A percentile compares a stretch with the other conserved stretches of the same genome.
phyloP scores from a whole-genome alignment of 2,329 filamentous ascomycete genomes.

The Coniella lustricola region DNA sequence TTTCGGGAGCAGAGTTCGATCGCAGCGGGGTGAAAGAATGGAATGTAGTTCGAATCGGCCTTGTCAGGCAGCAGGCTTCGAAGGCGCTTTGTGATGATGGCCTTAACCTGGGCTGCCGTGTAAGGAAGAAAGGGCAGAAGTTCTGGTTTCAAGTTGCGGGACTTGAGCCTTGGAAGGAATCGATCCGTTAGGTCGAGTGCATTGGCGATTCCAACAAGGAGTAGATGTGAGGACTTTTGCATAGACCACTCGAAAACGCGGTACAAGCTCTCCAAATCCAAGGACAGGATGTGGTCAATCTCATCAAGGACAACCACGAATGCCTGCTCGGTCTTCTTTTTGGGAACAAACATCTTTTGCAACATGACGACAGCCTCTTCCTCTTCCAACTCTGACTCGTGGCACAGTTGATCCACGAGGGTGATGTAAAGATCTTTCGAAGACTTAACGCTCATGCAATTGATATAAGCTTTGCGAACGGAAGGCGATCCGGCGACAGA shows the following conservation, averaged over 20 bases:
- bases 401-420: conserved; percentile 62
- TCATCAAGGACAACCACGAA: conserved; percentile 90
- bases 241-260: conserved; percentile 96
- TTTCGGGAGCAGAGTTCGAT: conserved; percentile 93
- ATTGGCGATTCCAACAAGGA: conserved; percentile 91
- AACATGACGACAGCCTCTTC: conserved; percentile 62
- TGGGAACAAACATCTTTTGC: conserved; percentile 63
- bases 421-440: conserved; percentile 79
- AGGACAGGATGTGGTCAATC: conserved; percentile 84
- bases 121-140: conserved; percentile 92
- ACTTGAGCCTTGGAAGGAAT: conserved; percentile 87
- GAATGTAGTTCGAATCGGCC: conserved; percentile 54
- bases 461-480: conserved; percentile 72
- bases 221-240: conserved; percentile 67
- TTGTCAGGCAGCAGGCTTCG: conserved; percentile 61
- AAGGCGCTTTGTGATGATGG: conserved; percentile 77
- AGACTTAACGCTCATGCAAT: conserved; percentile 94
- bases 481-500: conserved; percentile 39
- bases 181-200: conserved; percentile 92
- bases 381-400: conserved; percentile 52
- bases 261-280: conserved; percentile 85
- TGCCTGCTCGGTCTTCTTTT: conserved; percentile 47
- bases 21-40: conserved; percentile 88
- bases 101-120: conserved; percentile 77
- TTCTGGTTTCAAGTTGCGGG: conserved; percentile 82